A percentile compares a stretch with the other conserved stretches of the same genome.
These are phyloP conservation scores for Vaccinium darrowii DNA, from an alignment of 148 eudicot genomes.

Conservation along the genomic window DNA sequence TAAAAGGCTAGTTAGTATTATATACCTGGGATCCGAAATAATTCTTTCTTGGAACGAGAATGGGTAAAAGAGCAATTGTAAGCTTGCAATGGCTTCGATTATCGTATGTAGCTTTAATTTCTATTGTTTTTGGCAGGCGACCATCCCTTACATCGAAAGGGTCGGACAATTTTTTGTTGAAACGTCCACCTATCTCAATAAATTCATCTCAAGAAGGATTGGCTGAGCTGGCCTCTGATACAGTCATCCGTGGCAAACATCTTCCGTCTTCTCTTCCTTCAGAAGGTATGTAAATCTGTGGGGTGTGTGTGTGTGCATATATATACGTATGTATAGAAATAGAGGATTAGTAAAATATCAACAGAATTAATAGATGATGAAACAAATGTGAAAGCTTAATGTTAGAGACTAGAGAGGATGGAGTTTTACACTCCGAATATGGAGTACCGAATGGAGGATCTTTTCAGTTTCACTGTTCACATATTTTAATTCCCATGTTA, in stretches of 20 bases:
- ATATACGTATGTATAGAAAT: neutral
- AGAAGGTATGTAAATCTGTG: conserved; percentile 52
- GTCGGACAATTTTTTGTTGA: conserved; percentile 64
- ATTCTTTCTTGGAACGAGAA: neutral
- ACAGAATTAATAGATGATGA: neutral
- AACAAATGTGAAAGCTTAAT: neutral
- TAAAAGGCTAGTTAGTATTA: neutral
- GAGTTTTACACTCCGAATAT: no score
- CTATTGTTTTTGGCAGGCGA: conserved; percentile 34
- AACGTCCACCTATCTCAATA: conserved; percentile 62
- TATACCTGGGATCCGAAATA: neutral
- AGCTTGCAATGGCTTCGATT: conserved; percentile 1
- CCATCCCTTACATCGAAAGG: conserved; percentile 50
- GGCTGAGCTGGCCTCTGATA: conserved; percentile 52
- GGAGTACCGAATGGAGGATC: no score
- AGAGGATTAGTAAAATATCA: neutral
- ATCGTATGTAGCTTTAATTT: neutral
- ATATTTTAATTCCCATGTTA: no score
- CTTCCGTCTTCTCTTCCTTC: conserved; percentile 32
- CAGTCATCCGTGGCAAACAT: conserved; percentile 43
- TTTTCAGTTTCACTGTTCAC: no score
- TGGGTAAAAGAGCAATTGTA: neutral
- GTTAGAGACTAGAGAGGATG: neutral
- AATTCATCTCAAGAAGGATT: conserved; percentile 63
- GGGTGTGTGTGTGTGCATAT: neutral